A percentile compares a stretch with the other conserved stretches of the same genome.
phyloP scores from a whole-genome alignment of 2,329 filamentous ascomycete genomes.

The Phaeomoniella chlamydospora region DNA sequence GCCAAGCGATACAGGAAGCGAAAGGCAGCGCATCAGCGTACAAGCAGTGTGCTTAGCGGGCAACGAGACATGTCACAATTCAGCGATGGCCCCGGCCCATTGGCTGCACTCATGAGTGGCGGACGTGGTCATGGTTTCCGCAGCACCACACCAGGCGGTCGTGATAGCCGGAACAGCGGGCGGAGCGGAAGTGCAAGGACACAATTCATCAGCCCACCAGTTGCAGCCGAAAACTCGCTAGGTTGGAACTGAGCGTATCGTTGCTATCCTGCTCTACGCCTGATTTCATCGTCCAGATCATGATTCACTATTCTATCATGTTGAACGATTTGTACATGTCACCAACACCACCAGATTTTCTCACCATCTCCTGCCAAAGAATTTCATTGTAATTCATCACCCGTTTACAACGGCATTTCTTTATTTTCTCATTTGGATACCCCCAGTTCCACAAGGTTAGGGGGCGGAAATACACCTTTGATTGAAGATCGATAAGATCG shows the following conservation, averaged over 20 bases:
- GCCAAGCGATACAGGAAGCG: constrained; percentile 82
- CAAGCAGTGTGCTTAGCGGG: constrained; percentile 53
- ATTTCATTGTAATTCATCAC: not conserved
- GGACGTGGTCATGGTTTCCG: constrained; percentile 33
- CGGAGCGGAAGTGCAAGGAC: constrained; percentile 49
- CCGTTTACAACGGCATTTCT: not conserved
- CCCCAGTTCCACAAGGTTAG: no score
- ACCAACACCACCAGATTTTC: not conserved
- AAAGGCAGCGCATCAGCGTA: constrained; percentile 60
- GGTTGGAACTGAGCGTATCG: constrained; percentile 70
- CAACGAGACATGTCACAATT: constrained; percentile 31
- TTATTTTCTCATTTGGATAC: no score
- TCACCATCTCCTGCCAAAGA: not conserved
- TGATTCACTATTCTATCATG: not conserved
- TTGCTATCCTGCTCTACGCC: not conserved
- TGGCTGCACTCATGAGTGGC: constrained; percentile 52
- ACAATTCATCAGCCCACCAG: constrained; percentile 71
- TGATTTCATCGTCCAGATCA: not conserved
- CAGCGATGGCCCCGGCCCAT: constrained; percentile 20
- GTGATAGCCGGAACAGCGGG: constrained; percentile 50
- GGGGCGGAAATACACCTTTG: no score
- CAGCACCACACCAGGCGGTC: constrained; percentile 27
- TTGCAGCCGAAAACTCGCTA: constrained; percentile 86
- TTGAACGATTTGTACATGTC: not conserved
- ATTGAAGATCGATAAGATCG: no score